Conservation (phyloP, 495 filamentous ascomycete species). For the Neurospora terricola region DNA sequence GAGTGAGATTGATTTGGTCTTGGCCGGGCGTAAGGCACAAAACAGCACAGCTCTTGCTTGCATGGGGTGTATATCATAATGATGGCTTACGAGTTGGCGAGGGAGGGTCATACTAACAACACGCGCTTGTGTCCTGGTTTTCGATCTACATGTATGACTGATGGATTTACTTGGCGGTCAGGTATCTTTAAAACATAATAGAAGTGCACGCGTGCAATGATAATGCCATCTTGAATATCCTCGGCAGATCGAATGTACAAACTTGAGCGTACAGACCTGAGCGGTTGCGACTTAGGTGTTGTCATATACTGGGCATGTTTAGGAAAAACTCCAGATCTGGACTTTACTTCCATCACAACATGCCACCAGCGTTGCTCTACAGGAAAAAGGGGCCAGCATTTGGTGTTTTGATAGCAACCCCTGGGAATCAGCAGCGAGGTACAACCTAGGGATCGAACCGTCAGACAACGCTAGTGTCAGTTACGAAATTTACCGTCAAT, state of each 20-base stretch:
- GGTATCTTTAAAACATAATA: neutral
- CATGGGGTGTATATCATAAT: slow-evolving; percentile 14
- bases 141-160: neutral
- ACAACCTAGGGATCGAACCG: no score
- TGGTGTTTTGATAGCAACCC: neutral
- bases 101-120: neutral
- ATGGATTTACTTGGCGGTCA: neutral
- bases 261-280: neutral
- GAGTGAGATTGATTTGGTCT: slow-evolving; percentile 7
- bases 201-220: neutral
- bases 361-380: neutral
- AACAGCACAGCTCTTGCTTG: slow-evolving; percentile 14
- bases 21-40: slow-evolving; percentile 16
- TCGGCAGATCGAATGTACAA: neutral
- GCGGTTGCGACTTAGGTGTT: neutral
- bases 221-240: neutral
- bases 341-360: neutral
- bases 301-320: neutral
- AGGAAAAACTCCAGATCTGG: neutral
- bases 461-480: no score
- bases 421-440: neutral
- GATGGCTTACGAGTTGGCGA: slow-evolving; percentile 14
- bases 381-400: neutral
- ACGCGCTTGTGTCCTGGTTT: neutral
- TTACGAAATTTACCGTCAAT: no score